Evolutionary conservation across 1,284 basidiomycete genomes (phyloP).

Genomic region (Puccinia horiana): DNA sequence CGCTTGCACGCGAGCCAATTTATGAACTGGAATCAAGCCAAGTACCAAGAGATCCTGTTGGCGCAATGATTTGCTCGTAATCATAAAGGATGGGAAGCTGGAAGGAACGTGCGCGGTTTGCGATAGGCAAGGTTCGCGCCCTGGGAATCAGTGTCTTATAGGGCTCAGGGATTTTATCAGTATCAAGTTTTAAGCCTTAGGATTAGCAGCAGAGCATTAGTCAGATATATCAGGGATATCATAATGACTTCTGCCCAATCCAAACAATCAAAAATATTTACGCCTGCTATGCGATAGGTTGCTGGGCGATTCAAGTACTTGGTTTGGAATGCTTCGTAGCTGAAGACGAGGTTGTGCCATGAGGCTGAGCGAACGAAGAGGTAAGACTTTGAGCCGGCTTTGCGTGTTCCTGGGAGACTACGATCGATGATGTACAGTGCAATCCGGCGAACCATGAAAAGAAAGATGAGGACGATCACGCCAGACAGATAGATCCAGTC

Average conservation of each 20-base stretch:
- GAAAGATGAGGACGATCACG: background rate
- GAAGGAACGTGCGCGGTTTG: no score
- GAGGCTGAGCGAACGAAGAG: background rate
- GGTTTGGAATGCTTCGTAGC: conserved; percentile 22
- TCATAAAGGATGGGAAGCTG: background rate
- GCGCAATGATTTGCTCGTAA: background rate
- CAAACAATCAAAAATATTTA: conserved; percentile 1
- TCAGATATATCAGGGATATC: background rate
- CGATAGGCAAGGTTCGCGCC: background rate
- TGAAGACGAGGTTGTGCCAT: conserved; percentile 26
- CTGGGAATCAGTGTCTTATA: background rate
- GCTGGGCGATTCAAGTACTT: conserved; percentile 30
- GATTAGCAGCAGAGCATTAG: background rate
- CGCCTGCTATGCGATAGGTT: conserved; percentile 1
- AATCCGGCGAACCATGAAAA: background rate
- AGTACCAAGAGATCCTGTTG: background rate
- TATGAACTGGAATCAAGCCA: background rate
- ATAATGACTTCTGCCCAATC: conserved; percentile 14
- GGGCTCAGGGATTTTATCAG: background rate
- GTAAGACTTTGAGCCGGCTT: background rate
- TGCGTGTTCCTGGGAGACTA: background rate
- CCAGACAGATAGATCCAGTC: background rate
- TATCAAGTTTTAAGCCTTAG: background rate
- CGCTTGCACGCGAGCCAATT: background rate
- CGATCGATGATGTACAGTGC: background rate